Base-by-base conservation (phyloP, 1,284 basidiomycete species). In the Austropuccinia psidii region DNA sequence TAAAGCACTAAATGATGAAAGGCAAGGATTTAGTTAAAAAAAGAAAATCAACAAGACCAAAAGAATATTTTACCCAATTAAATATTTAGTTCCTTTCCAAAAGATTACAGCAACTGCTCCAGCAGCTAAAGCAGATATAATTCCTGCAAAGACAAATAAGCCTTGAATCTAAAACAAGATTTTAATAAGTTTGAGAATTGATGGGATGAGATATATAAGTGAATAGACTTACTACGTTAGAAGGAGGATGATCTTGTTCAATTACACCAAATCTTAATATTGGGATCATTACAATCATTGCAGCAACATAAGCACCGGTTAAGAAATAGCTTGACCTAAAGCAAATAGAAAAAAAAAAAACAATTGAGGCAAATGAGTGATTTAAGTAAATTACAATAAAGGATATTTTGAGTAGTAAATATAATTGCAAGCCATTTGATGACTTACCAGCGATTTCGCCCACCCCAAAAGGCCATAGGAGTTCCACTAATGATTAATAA, bases 381-480 rank as follows among this genome's bases (percentile, higher is more conserved):
- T 5, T 49, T 15, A 15, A 31, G n/a, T 21, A 2, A 27, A 24
- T 31, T 19, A 2, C 15, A 17, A 24, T 55, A 31, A 21, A 2
- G 8, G 19, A n/a, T 15, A 45, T 64, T 41, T 64, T 4, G 45
- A 29, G 35, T 27, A 21, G 21, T 11, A 17, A 41, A 24, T 8
- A 29, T 33, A 39, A n/a, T 9, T 9, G 45, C 11, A 35, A 17
- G 31, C n/a, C 4, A 41, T 29, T 29, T 37, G 33, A n/a, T 21
- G 43, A 73, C 70, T 55, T 35, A 73, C 70, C 70, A 73, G 62
- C 70, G 60, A 31, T 73, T 73, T 5, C 70, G 58, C 19, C 70
- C 70, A 29, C 70, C 70, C 70, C 70, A 73, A 41, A 73, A 73
- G 47, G 47, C 70, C 70, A 73, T 73, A n/a, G 70, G 70, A 1